phyloP scores from a whole-genome alignment of 2,329 filamentous ascomycete species.

The Colletotrichum navitas region DNA sequence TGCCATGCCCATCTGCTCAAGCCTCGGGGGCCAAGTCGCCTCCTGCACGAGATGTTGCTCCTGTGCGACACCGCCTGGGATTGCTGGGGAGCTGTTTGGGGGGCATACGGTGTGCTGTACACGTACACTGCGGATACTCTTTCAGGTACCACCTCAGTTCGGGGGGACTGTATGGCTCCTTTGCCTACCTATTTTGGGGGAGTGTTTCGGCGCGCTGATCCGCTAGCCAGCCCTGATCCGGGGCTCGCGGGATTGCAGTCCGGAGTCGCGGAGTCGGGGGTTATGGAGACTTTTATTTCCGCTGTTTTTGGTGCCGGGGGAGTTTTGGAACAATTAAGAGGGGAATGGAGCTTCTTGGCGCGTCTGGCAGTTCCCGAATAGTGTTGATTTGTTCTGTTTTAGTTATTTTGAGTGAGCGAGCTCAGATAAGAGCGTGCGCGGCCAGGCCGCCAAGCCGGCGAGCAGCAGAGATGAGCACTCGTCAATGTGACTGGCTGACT shows the following conservation, averaged over 20 bases:
- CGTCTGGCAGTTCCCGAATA: slow-evolving; percentile 23
- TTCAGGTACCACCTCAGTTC: neutral
- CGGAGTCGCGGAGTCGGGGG: slow-evolving; percentile 28
- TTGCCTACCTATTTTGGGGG: slow-evolving; percentile 21
- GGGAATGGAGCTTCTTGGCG: slow-evolving; percentile 28
- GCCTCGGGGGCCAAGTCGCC: neutral
- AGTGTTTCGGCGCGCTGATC: slow-evolving; percentile 41
- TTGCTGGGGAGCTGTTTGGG: neutral
- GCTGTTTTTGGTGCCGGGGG: slow-evolving; percentile 16
- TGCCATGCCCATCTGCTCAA: neutral
- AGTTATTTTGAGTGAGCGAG: slow-evolving; percentile 1
- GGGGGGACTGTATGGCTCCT: neutral
- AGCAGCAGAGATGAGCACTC: neutral
- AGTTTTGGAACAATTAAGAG: neutral
- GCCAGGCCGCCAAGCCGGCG: neutral
- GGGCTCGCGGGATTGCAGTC: slow-evolving; percentile 32
- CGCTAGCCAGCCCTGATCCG: slow-evolving; percentile 31
- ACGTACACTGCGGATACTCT: neutral
- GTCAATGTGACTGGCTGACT: neutral
- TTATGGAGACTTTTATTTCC: slow-evolving; percentile 28
- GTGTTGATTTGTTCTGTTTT: slow-evolving; percentile 2
- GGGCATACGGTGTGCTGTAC: neutral
- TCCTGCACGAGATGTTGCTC: neutral
- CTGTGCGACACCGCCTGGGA: neutral
- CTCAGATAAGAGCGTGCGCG: neutral